Conservation (phyloP, 805 yeast genomes). For the Debaryomyces prosopidis region DNA sequence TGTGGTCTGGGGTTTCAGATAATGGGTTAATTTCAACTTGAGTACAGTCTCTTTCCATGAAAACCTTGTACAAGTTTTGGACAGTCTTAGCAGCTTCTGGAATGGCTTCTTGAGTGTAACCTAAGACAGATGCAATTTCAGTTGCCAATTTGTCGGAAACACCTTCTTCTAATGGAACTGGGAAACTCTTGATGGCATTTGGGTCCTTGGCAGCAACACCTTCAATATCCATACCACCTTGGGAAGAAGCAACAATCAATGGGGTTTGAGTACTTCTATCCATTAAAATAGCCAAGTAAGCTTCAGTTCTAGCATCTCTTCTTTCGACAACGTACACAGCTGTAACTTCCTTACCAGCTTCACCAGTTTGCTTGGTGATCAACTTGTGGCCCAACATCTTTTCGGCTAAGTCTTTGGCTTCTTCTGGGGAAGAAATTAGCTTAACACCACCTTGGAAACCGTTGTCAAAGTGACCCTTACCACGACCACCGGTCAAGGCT, state of each 20-base stretch:
- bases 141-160: slow-evolving; percentile 75
- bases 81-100: slow-evolving; percentile 87
- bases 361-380: slow-evolving; percentile 97
- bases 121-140: slow-evolving; percentile 76
- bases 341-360: slow-evolving; percentile 94
- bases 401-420: slow-evolving; percentile 81
- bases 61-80: slow-evolving; percentile 84
- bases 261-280: slow-evolving; percentile 92
- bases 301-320: slow-evolving; percentile 91
- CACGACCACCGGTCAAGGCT: slow-evolving; percentile 99
- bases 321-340: slow-evolving; percentile 96
- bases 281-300: slow-evolving; percentile 90
- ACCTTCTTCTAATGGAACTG: slow-evolving; percentile 75
- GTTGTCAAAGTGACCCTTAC: slow-evolving; percentile 95
- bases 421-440: slow-evolving; percentile 79
- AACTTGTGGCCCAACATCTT: slow-evolving; percentile 91
- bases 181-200: slow-evolving; percentile 84
- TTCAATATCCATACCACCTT: slow-evolving; percentile 99
- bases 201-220: slow-evolving; percentile 95
- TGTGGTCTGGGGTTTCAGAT: slow-evolving; percentile 86
- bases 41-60: slow-evolving; percentile 90
- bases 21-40: slow-evolving; percentile 99
- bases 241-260: slow-evolving; percentile 90
- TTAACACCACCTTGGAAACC: slow-evolving; percentile 97
- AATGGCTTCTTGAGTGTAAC: slow-evolving; percentile 74